phyloP scores from a whole-genome alignment of 768 basidiomycete species.

The Nidula microcarpa region DNA sequence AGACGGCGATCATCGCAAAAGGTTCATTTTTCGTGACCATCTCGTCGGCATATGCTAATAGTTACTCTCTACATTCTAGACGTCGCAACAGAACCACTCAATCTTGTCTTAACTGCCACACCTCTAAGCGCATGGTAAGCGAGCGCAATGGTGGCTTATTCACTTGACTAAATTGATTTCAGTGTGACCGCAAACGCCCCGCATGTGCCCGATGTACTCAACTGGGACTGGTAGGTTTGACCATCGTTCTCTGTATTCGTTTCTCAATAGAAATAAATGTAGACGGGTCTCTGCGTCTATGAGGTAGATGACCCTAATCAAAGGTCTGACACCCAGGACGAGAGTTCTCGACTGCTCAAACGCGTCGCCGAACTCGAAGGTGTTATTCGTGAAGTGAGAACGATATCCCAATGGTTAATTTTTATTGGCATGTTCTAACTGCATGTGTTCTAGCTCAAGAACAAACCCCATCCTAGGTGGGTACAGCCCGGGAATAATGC shows the following conservation, averaged over 20 bases:
- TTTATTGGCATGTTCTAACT: conserved; percentile 10
- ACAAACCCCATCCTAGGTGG: conserved; percentile 72
- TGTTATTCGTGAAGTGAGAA: conserved; percentile 70
- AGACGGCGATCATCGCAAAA: conserved; percentile 54
- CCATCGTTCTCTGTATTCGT: background rate
- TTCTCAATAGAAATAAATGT: conserved; percentile 1
- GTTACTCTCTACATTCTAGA: conserved; percentile 15
- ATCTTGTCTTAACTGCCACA: conserved; percentile 71
- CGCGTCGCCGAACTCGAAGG: conserved; percentile 82
- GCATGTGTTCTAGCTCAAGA: conserved; percentile 48
- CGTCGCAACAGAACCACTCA: conserved; percentile 73
- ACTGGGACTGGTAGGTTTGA: conserved; percentile 38
- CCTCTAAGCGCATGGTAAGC: conserved; percentile 69
- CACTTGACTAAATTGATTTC: background rate
- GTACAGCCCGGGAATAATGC: conserved; percentile 37
- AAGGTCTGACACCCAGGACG: conserved; percentile 52
- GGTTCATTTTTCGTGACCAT: conserved; percentile 28
- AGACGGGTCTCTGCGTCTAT: conserved; percentile 84
- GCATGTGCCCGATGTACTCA: conserved; percentile 49
- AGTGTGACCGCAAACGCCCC: conserved; percentile 50
- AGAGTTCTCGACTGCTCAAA: conserved; percentile 61
- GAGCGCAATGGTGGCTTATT: background rate
- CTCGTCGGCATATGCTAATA: background rate
- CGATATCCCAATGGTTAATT: conserved; percentile 22
- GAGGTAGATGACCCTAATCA: conserved; percentile 76